These are phyloP conservation scores for Kwoniella sp. DNA, from an alignment of 768 basidiomycete species.

Conservation along the genomic window DNA sequence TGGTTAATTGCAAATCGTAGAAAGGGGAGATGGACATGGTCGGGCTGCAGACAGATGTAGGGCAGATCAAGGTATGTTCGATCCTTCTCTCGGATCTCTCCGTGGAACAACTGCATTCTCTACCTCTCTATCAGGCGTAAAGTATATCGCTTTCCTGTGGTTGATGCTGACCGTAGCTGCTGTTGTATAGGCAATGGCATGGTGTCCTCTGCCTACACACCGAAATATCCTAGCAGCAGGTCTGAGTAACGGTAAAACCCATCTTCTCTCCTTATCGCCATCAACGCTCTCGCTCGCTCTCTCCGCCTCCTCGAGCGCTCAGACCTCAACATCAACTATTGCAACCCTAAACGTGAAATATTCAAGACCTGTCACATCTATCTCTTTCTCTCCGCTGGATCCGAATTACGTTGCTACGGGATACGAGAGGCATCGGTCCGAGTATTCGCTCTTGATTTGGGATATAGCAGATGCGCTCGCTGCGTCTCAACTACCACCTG, in stretches of 20 bases:
- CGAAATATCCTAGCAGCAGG: conserved; percentile 44
- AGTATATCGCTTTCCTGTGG: too few species aligned
- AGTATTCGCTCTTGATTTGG: conserved; percentile 48
- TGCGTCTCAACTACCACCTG: conserved; percentile 21
- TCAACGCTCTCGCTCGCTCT: conserved; percentile 36
- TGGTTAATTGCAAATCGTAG: conserved; percentile 18
- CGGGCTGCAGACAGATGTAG: conserved; percentile 47
- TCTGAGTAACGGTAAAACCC: conserved; percentile 40
- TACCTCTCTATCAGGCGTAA: too few species aligned
- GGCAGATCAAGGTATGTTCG: conserved; percentile 29
- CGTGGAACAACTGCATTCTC: too few species aligned
- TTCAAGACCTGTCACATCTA: conserved; percentile 37
- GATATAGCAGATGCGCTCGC: conserved; percentile 37
- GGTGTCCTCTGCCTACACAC: conserved; percentile 39
- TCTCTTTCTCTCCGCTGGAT: conserved; percentile 42
- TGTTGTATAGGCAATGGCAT: conserved; percentile 40
- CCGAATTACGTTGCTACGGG: conserved; percentile 46
- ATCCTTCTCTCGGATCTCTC: background rate
- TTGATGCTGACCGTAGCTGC: background rate
- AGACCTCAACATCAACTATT: conserved; percentile 24
- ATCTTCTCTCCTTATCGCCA: conserved; percentile 40
- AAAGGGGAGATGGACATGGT: conserved; percentile 42
- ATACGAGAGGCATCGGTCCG: conserved; percentile 46
- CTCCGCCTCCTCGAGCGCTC: conserved; percentile 10
- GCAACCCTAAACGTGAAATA: conserved; percentile 38